Evolutionary conservation across 371 early-diverging fungal genomes (phyloP).

Genomic region (Rhizopus arrhizus): DNA sequence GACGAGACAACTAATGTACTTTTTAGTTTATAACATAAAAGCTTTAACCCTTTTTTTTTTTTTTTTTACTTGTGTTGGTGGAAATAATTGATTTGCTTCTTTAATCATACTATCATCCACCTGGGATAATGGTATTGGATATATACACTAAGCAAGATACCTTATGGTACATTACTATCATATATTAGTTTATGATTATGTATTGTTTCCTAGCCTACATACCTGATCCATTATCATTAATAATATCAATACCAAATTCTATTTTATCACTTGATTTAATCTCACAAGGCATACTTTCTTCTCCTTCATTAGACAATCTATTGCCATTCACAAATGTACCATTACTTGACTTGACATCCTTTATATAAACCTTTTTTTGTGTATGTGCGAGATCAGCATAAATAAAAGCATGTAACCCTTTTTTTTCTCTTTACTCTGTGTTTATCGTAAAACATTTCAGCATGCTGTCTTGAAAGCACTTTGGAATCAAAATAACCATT

Average conservation of each 20-base stretch:
- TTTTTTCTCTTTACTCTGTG: conserved; percentile 55
- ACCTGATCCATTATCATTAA: conserved; percentile 63
- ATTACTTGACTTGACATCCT: conserved; percentile 82
- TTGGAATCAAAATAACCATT: conserved; percentile 91
- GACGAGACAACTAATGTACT: conserved; percentile 1
- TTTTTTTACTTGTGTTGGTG: background rate
- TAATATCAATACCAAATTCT: conserved; percentile 88
- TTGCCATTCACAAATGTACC: conserved; percentile 87
- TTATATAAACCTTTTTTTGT: conserved; percentile 62
- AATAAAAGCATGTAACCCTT: background rate
- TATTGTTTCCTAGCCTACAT: background rate
- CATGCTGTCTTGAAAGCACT: conserved; percentile 82
- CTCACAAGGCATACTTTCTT: conserved; percentile 64
- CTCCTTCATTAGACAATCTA: conserved; percentile 71
- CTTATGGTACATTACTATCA: conserved; percentile 68
- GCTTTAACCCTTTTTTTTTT: too few relatives aligned
- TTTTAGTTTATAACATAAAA: background rate
- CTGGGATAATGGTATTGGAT: conserved; percentile 41
- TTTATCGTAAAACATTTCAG: conserved; percentile 76
- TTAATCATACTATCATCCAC: conserved; percentile 35
- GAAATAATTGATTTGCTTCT: conserved; percentile 12
- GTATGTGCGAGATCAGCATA: background rate
- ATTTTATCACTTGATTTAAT: conserved; percentile 68
- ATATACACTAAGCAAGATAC: conserved; percentile 62
- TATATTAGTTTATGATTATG: background rate